A percentile compares a stretch with the other conserved stretches of the same genome.
Conservation (phyloP, 345 rosid genomes). For the Draba incana region DNA sequence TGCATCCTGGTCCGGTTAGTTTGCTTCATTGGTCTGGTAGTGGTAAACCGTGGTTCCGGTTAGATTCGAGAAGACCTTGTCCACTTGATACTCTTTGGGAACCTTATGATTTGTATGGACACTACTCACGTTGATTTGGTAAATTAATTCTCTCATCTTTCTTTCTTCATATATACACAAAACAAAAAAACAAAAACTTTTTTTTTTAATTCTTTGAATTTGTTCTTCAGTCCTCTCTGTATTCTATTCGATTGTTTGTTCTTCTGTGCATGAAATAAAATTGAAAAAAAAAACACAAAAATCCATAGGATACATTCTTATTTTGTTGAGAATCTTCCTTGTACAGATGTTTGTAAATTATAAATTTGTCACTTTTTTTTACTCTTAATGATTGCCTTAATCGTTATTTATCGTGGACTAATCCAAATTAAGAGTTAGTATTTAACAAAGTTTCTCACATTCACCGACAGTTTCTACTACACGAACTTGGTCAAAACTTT, state of each 20-base stretch:
- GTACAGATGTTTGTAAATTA: slow-evolving; percentile 16
- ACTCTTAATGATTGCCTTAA: background rate
- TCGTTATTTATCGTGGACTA: slow-evolving; percentile 5
- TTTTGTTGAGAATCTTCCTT: slow-evolving; percentile 32
- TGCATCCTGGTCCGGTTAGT: slow-evolving; percentile 93
- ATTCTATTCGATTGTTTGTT: slow-evolving; percentile 38
- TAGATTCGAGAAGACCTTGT: slow-evolving; percentile 77
- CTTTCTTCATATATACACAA: background rate
- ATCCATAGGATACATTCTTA: slow-evolving; percentile 29
- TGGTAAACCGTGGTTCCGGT: slow-evolving; percentile 96
- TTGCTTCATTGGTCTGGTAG: slow-evolving; percentile 98
- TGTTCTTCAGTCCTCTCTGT: slow-evolving; percentile 34
- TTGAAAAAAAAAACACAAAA: no score
- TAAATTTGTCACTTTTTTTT: slow-evolving; percentile 11
- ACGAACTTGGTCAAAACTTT: background rate
- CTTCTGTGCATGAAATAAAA: slow-evolving; percentile 39
- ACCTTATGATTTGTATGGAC: slow-evolving; percentile 79
- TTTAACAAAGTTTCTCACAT: background rate
- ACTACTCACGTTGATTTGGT: slow-evolving; percentile 43
- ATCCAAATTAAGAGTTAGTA: background rate
- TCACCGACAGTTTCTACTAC: slow-evolving; percentile 27
- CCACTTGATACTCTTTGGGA: slow-evolving; percentile 89
- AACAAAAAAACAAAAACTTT: background rate
- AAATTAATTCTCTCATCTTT: slow-evolving; percentile 7
- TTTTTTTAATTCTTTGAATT: slow-evolving; percentile 27